Base-by-base conservation (phyloP, 768 basidiomycete genomes). In the Piloderma croceum region DNA sequence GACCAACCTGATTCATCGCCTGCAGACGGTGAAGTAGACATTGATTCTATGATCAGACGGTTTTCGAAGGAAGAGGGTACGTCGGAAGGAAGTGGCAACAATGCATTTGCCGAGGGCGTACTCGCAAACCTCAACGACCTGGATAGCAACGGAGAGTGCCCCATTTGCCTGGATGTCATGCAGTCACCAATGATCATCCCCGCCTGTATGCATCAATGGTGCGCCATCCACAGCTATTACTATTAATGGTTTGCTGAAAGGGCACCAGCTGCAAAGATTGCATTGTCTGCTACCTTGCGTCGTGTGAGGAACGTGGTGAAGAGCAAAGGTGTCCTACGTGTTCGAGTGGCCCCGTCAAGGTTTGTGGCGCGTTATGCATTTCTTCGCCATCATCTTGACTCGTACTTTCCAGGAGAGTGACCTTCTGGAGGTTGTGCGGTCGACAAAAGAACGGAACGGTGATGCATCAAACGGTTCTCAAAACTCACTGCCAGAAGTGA, bases 241-340 rank as follows among this genome's bases (percentile, higher is more conserved):
- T 23, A 4, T 27, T 40, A 15, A 2, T 24, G 27, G 9, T 15
- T 15, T 15, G 27, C 27, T 29, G 27, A 29, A 10, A 4, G 32
- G 46, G 9, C 25, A 21, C 20, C 53, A 86, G 90, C 44, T 98
- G 93, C 60, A 94, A 89, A 59, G 89, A 91, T 47, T 98, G 93
- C 52, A 86, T 93, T 18, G 59, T 88, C 13, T 74, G 79, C 7
- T 83, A 79, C 51, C 69, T 96, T 20, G 73, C 76, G 15, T 70
- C 71, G 7, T 80, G 82, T 48, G 74, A 81, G 38, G 81, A 84
- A 51, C 79, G 76, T 44, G 77, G 71, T 3, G 81, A 90, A 52
- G 71, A 79, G 34, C 74, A 81, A 0, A 69, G 72, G 15, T 96
- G 93, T 54, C 92, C 92, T 3, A 83, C 79, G 0, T 98, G 93